Conservation (phyloP, 345 rosid species). For the Anastatica hierochuntica region DNA sequence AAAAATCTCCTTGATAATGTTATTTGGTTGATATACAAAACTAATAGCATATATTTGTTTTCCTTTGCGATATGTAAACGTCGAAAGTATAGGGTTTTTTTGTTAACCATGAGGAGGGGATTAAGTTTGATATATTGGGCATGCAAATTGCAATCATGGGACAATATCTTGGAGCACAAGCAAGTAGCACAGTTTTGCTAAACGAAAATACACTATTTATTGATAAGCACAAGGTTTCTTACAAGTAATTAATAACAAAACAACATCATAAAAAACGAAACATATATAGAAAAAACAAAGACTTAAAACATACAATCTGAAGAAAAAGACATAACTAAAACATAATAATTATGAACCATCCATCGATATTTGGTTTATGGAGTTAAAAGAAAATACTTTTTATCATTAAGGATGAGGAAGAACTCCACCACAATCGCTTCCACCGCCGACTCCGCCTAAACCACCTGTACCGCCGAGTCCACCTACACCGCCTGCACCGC, state of each 20-base stretch:
- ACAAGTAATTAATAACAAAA: conserved; percentile 17
- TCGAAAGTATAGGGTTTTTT: too few relatives aligned
- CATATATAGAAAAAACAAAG: conserved; percentile 6
- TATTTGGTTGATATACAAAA: too few relatives aligned
- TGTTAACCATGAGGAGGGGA: not conserved
- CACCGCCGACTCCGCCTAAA: conserved; percentile 29
- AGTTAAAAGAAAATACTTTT: not conserved
- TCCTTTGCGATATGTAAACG: too few relatives aligned
- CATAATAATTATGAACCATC: not conserved
- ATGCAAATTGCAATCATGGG: not conserved
- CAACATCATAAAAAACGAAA: not conserved
- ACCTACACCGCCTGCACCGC: conserved; percentile 26
- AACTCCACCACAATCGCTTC: conserved; percentile 26
- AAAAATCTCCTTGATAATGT: too few relatives aligned
- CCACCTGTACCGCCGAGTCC: conserved; percentile 31
- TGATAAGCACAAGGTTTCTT: conserved; percentile 13
- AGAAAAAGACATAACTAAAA: not conserved
- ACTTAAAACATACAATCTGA: conserved; percentile 1
- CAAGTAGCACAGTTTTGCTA: not conserved
- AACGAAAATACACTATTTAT: not conserved
- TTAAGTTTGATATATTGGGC: not conserved
- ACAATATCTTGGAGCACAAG: conserved; percentile 10
- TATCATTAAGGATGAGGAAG: conserved; percentile 16
- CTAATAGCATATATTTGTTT: too few relatives aligned
- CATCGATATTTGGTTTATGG: not conserved